These are phyloP conservation scores for Cotoneaster glaucophyllus DNA, from an alignment of 306 rosid genomes.

Conservation along the genomic window DNA sequence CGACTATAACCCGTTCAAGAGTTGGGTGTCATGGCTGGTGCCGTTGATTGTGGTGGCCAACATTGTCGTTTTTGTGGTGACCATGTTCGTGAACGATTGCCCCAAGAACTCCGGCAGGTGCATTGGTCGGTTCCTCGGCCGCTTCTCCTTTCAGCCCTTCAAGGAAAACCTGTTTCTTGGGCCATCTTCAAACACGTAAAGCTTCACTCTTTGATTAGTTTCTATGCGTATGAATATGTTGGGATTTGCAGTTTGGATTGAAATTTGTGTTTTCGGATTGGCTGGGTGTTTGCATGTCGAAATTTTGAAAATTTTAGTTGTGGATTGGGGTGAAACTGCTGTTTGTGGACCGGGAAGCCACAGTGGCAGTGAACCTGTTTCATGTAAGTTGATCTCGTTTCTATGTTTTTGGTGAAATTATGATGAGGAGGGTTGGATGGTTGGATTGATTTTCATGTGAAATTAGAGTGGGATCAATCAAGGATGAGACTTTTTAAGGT, in stretches of 20 bases:
- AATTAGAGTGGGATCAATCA: not conserved
- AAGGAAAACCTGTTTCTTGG: constrained; percentile 78
- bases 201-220: not conserved
- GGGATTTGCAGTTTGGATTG: not conserved
- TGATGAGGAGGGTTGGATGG: not conserved
- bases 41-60: constrained; percentile 63
- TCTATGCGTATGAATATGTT: not conserved
- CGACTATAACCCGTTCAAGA: constrained; percentile 34
- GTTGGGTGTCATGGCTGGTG: constrained; percentile 69
- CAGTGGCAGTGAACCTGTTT: not conserved
- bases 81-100: constrained; percentile 63
- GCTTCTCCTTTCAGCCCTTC: constrained; percentile 73
- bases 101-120: constrained; percentile 45
- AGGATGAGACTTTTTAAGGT: not conserved
- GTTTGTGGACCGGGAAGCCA: no score
- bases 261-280: not conserved
- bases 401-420: not conserved
- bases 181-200: constrained; percentile 73
- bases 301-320: not conserved
- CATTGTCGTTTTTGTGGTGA: constrained; percentile 34
- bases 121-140: constrained; percentile 55
- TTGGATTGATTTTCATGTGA: not conserved
- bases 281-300: not conserved
- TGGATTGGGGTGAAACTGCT: not conserved
- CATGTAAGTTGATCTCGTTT: not conserved